Evolutionary conservation across 352 stramenopile genomes (phyloP), one percentile per base, ranked within the genome.

Genomic region (Phytophthora syringae): DNA sequence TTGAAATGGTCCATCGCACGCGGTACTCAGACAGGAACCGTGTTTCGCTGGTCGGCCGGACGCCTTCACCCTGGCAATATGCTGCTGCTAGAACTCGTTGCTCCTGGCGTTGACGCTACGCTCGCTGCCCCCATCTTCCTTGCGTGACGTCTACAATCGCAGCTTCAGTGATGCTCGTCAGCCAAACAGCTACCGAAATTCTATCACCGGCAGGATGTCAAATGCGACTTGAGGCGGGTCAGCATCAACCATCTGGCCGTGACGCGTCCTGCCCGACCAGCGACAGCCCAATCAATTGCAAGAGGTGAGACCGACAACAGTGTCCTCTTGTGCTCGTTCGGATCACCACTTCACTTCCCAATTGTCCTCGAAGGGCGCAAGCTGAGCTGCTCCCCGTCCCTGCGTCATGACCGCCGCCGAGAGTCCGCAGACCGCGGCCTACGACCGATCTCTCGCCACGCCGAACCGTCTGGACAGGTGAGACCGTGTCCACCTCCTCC

Each of bases 391-490:
- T 40, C 21, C 20, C 30, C 28, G 11, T 25, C 12, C 12, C 10
- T 20, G n/a, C 44, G 5, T 24, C 39, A 60, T 70, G 54, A 44
- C 50, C 24, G 47, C 47, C 12, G 30, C 52, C 9, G 50, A 58
- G 55, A 78, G 70, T 13, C 70, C 70, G 27, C 56, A 70, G 52
- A 47, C 58, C 18, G 53, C 55, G 22, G 18, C 34, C 22, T 81
- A 74, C 60, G 54, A 64, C 20, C 61, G 45, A 54, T 70, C 68
- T 42, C 57, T 59, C 25, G 51, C 57, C 53, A 81, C 73, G 39
- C 73, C 73, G 27, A 67, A 66, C 28, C 74, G 67, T 42, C 51
- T 82, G 36, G 67, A 82, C 21, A 74, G 55, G 73, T 81, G 28
- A 44, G 55, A 55, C 58, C 51, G 32, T 43, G 30, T n/a, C n/a